phyloP scores from a whole-genome alignment of 805 yeast species.

The Cyberlindnera bimundalis region DNA sequence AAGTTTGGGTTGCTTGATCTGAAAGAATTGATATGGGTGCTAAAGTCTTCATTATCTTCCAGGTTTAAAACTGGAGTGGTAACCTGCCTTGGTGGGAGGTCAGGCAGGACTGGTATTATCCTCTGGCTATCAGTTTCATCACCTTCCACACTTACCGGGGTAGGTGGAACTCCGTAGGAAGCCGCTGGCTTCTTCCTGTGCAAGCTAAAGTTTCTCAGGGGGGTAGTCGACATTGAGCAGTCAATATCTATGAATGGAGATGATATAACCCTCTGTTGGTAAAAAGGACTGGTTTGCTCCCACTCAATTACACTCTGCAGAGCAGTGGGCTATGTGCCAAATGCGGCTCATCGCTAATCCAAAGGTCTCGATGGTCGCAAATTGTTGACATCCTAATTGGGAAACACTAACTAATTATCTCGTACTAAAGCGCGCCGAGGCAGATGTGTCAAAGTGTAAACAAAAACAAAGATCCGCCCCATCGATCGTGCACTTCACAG shows the following conservation, averaged over 20 bases:
- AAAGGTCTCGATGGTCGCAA: not conserved
- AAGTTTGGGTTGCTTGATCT: slow-evolving; percentile 26
- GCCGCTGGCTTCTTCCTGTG: slow-evolving; percentile 13
- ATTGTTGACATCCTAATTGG: slow-evolving; percentile 7
- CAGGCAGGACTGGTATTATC: not conserved
- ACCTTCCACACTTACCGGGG: slow-evolving; percentile 1
- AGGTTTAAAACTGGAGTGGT: too few species aligned
- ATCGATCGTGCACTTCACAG: not conserved
- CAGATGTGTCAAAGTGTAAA: slow-evolving; percentile 14
- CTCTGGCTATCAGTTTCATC: not conserved
- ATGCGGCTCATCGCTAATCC: not conserved
- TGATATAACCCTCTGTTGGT: not conserved
- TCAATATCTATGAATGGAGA: not conserved
- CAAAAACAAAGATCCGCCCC: slow-evolving; percentile 8
- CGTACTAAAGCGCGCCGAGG: not conserved
- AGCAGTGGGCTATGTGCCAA: slow-evolving; percentile 7
- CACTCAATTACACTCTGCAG: not conserved
- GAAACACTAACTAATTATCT: not conserved
- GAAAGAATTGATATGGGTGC: slow-evolving; percentile 6
- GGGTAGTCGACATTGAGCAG: too few species aligned
- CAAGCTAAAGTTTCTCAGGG: not conserved
- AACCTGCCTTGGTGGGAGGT: slow-evolving; percentile 1
- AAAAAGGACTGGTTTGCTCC: too few species aligned
- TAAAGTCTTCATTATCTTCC: not conserved
- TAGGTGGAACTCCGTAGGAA: not conserved